Conservation (phyloP, 257 asterid genomes). For the Rehmannia glutinosa region DNA sequence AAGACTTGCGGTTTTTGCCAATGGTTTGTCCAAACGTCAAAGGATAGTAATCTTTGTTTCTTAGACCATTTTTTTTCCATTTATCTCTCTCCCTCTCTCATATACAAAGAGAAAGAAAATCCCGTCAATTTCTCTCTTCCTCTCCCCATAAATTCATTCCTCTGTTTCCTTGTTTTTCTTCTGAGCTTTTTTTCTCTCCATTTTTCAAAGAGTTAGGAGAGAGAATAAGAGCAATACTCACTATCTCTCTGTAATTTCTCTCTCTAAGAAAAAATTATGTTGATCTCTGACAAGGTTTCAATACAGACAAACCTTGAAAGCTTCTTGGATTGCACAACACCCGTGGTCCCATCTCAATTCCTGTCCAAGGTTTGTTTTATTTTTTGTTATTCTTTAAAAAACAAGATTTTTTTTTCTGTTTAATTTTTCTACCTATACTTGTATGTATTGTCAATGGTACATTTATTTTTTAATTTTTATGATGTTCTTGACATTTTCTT, state of each 20-base stretch:
- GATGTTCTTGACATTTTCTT: not conserved
- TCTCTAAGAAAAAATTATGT: conserved; percentile 27
- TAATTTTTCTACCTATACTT: not conserved
- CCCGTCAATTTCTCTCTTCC: conserved; percentile 68
- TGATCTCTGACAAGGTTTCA: conserved; percentile 35
- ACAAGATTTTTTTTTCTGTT: not conserved
- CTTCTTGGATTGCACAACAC: conserved; percentile 57
- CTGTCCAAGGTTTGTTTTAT: conserved; percentile 37
- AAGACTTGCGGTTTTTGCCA: conserved; percentile 35
- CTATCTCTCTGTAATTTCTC: conserved; percentile 34
- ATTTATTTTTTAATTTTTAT: not conserved
- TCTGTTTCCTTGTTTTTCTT: conserved; percentile 27
- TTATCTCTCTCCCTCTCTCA: conserved; percentile 21
- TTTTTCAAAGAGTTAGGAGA: conserved; percentile 44
- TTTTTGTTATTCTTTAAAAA: not conserved
- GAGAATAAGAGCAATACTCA: conserved; percentile 37
- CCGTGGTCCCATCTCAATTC: conserved; percentile 47
- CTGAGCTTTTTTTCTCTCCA: conserved; percentile 24
- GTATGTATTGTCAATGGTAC: not conserved
- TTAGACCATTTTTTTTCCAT: not conserved
- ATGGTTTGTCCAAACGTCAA: conserved; percentile 72
- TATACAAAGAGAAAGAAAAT: conserved; percentile 39
- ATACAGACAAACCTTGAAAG: conserved; percentile 51
- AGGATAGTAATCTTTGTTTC: conserved; percentile 34
- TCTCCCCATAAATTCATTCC: conserved; percentile 37